Conservation (phyloP, 495 filamentous ascomycete genomes). For the Aspergillus bridgeri region DNA sequence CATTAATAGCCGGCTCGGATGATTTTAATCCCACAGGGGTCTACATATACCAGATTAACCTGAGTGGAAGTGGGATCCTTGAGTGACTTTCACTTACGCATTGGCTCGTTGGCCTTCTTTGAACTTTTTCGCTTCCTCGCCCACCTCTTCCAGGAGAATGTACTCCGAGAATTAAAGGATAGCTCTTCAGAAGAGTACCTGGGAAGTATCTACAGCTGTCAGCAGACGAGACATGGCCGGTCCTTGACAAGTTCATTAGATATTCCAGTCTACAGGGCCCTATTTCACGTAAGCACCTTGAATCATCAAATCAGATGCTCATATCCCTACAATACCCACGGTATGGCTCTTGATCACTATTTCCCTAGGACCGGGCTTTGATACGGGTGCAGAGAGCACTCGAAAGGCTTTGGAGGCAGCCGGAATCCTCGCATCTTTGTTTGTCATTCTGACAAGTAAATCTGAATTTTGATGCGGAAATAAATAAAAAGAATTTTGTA, state of each 20-base stretch:
- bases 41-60: background rate
- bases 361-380: slow-evolving; percentile 24
- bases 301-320: background rate
- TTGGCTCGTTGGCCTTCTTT: background rate
- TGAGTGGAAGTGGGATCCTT: background rate
- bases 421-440: slow-evolving; percentile 35
- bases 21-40: slow-evolving; percentile 5
- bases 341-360: slow-evolving; percentile 31
- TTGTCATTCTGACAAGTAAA: slow-evolving; percentile 9
- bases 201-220: too few species aligned
- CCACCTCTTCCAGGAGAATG: slow-evolving; percentile 47
- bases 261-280: slow-evolving; percentile 44
- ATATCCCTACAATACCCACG: slow-evolving; percentile 23
- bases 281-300: background rate
- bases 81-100: background rate
- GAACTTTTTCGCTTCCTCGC: slow-evolving; percentile 27
- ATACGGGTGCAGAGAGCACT: slow-evolving; percentile 31
- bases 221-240: too few species aligned
- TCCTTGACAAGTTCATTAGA: slow-evolving; percentile 19
- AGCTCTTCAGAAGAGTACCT: slow-evolving; percentile 23
- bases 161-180: slow-evolving; percentile 52
- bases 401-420: slow-evolving; percentile 18
- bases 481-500: too few species aligned
- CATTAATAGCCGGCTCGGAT: slow-evolving; percentile 25
- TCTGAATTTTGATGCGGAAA: too few species aligned